Base-by-base conservation (phyloP, 2,329 filamentous ascomycete species). In the Microthyrium microscopicum region DNA sequence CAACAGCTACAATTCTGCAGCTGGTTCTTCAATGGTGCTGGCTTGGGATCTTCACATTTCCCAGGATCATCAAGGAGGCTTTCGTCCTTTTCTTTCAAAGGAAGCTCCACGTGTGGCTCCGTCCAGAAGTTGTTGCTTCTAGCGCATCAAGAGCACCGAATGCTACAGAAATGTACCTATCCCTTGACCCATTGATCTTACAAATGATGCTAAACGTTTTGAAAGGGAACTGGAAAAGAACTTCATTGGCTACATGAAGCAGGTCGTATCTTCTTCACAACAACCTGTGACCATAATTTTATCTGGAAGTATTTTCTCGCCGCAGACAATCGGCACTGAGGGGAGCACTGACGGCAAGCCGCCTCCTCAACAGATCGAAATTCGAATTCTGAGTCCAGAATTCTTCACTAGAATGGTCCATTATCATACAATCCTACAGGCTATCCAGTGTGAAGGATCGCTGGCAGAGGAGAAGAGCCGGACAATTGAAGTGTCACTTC, bases 341-440 rank as follows among this genome's bases (percentile, higher is more conserved):
- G n/a, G n/a, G n/a, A n/a, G n/a, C n/a, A n/a, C n/a, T n/a, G n/a
- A n/a, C n/a, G n/a, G n/a, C n/a, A n/a, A n/a, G n/a, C n/a, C n/a
- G n/a, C n/a, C 18, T 12, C 38, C 39, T 3, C 52, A 61, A 16
- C 50, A 61, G 1, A 32, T 77, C 5, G 65, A 68, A 27, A 54
- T 80, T 30, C 64, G 63, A 34, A 56, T 80, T 4, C 49, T 77
- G 15, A 75, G 70, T 0, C 75, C 77, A 1, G 58, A 56, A 0
- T 82, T 82, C 46, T 82, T 82, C 54, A 62, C 67, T 9, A 64
- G 73, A 19, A 72, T 80, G 30, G 60, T 73, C 1, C 62, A 68
- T 40, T 78, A 80, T 45, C 58, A 66, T 0, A 62, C 75, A 44
- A 67, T 70, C 16, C 60, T 69, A 13, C 69, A 76, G 42, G 72